Percentiles rank a stretch among this genome's conserved stretches.
phyloP scores from a whole-genome alignment of 108 stramenopile species.

The Asterionellopsis glacialis region DNA sequence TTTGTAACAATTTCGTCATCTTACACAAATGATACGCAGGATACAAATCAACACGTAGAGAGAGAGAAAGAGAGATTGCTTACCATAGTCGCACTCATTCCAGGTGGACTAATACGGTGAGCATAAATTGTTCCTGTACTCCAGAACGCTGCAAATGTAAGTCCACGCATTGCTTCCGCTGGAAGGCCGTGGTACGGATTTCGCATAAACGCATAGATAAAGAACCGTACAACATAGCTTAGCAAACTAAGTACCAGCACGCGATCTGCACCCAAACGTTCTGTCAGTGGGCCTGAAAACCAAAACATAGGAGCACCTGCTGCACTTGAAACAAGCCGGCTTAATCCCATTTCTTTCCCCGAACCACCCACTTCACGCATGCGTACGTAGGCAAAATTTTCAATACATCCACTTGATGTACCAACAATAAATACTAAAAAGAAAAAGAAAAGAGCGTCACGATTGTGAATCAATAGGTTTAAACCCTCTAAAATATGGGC shows the following conservation, averaged over 20 bases:
- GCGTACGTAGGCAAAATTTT: slow-evolving; percentile 96
- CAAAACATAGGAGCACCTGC: slow-evolving; percentile 91
- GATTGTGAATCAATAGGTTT: slow-evolving; percentile 59
- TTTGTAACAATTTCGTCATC: too few relatives aligned
- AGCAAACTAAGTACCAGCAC: slow-evolving; percentile 76
- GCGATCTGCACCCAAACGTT: slow-evolving; percentile 74
- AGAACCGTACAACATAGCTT: slow-evolving; percentile 81
- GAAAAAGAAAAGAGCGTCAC: slow-evolving; percentile 89
- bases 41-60: too few relatives aligned
- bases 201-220: slow-evolving; percentile 86
- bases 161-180: slow-evolving; percentile 88
- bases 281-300: slow-evolving; percentile 76
- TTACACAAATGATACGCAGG: too few relatives aligned
- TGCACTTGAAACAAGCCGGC: slow-evolving; percentile 78
- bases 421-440: slow-evolving; percentile 86
- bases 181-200: slow-evolving; percentile 87
- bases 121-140: slow-evolving; percentile 88
- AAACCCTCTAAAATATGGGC: slow-evolving; percentile 69
- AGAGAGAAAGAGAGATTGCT: slow-evolving; percentile 17
- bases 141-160: slow-evolving; percentile 95
- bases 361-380: slow-evolving; percentile 87
- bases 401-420: slow-evolving; percentile 86
- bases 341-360: slow-evolving; percentile 85
- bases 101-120: slow-evolving; percentile 83
- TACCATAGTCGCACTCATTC: slow-evolving; percentile 88